A percentile compares a stretch with the other conserved stretches of the same genome.
These are phyloP conservation scores for Monosiga brevicollis DNA, from an alignment of 78 protist species.

Conservation along the genomic window DNA sequence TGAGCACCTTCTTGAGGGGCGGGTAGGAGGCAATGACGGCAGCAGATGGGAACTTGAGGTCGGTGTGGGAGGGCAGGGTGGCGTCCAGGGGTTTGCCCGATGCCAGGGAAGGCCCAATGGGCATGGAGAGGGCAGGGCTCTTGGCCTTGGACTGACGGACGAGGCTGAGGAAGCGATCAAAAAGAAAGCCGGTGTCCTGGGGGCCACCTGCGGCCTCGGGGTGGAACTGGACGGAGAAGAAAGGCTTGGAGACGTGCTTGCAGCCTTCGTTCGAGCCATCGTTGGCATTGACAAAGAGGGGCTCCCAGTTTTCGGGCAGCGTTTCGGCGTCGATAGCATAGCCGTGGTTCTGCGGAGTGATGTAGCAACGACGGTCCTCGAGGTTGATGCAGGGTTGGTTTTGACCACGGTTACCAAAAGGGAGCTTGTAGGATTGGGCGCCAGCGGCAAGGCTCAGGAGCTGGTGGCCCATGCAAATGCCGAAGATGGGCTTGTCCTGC, in stretches of 20 bases:
- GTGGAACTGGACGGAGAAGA: conserved; percentile 91
- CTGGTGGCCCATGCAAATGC: conserved; percentile 94
- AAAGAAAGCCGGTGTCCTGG: conserved; percentile 77
- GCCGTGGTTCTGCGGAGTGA: conserved; percentile 65
- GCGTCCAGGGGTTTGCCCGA: background rate
- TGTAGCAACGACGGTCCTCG: conserved; percentile 26
- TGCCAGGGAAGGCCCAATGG: background rate
- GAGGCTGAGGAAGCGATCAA: conserved; percentile 55
- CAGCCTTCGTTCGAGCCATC: conserved; percentile 91
- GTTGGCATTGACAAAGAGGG: conserved; percentile 80
- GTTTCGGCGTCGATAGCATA: conserved; percentile 77
- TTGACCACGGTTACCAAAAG: conserved; percentile 88
- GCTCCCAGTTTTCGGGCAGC: conserved; percentile 80
- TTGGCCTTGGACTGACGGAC: background rate
- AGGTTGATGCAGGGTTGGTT: conserved; percentile 86
- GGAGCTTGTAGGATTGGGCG: conserved; percentile 70
- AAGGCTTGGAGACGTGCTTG: conserved; percentile 64
- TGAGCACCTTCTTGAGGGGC: conserved; percentile 57
- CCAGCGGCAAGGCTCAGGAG: conserved; percentile 86
- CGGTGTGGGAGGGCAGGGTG: background rate
- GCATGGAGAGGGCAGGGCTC: background rate
- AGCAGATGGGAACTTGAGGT: background rate
- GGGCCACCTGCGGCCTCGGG: conserved; percentile 94
- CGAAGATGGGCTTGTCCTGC: conserved; percentile 32
- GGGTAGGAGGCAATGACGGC: background rate